Evolutionary conservation across 1,284 basidiomycete species (phyloP).

Genomic region (Agroathelia rolfsii): DNA sequence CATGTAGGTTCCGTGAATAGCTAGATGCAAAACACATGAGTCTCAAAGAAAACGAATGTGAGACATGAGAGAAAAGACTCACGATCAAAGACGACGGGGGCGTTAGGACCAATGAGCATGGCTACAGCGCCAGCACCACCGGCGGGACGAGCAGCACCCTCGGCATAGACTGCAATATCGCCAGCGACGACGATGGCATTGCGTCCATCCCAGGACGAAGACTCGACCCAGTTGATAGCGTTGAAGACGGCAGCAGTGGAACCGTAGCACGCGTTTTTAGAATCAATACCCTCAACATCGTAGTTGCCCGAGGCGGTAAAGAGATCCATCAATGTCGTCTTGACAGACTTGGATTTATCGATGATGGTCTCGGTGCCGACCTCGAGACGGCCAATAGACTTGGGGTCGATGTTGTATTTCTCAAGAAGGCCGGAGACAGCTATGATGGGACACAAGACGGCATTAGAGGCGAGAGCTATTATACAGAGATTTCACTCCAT

Average conservation of each 20-base stretch:
- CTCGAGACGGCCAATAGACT: constrained; percentile 92
- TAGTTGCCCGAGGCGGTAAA: constrained; percentile 88
- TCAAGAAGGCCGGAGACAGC: constrained; percentile 82
- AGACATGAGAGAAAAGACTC: constrained; percentile 28
- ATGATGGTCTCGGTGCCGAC: constrained; percentile 99
- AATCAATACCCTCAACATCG: constrained; percentile 98
- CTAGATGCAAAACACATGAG: constrained; percentile 31
- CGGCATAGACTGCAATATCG: constrained; percentile 97
- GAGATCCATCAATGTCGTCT: constrained; percentile 97
- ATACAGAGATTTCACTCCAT: too few relatives aligned
- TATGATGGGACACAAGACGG: constrained; percentile 18
- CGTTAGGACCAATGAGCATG: constrained; percentile 92
- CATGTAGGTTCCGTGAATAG: constrained; percentile 96
- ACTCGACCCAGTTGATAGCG: constrained; percentile 95
- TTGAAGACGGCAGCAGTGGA: constrained; percentile 98
- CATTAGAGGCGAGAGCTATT: too few relatives aligned
- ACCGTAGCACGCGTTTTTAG: constrained; percentile 99
- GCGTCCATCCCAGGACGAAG: constrained; percentile 94
- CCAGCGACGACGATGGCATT: constrained; percentile 97
- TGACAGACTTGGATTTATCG: constrained; percentile 99
- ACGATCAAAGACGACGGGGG: constrained; percentile 93
- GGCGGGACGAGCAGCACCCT: constrained; percentile 89
- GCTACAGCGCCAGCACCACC: constrained; percentile 96
- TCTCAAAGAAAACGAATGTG: constrained; percentile 3
- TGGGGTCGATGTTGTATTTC: constrained; percentile 95